Conservation (phyloP, 2,329 filamentous ascomycete species). For the Colletotrichum salicis region DNA sequence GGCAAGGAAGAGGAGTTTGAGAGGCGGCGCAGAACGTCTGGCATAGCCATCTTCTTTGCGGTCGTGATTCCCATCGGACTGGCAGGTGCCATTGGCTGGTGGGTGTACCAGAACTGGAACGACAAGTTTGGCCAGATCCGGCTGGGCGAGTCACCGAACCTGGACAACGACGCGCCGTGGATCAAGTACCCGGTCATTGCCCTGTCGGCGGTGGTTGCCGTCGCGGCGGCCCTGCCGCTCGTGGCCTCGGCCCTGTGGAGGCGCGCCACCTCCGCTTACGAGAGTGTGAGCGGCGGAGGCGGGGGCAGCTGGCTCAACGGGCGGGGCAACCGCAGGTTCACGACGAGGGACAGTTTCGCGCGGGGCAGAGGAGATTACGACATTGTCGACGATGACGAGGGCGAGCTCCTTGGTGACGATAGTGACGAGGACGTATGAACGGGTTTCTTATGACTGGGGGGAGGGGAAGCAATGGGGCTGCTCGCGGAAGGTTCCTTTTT, state of each 20-base stretch:
- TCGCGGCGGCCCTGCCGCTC: conserved; percentile 73
- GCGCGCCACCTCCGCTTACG: conserved; percentile 62
- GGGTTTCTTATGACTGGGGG: neutral
- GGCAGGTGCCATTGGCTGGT: conserved; percentile 82
- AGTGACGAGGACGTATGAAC: conserved; percentile 83
- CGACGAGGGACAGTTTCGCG: conserved; percentile 89
- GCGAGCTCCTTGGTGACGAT: conserved; percentile 91
- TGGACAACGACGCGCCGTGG: conserved; percentile 80
- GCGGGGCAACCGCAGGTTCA: conserved; percentile 76
- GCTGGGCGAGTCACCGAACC: conserved; percentile 74
- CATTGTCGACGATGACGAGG: conserved; percentile 91
- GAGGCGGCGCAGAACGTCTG: conserved; percentile 74
- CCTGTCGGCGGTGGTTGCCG: conserved; percentile 71
- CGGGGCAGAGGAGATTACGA: conserved; percentile 88
- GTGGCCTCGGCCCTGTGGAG: conserved; percentile 80
- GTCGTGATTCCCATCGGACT: conserved; percentile 79
- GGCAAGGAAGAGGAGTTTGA: conserved; percentile 86
- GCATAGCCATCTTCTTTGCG: conserved; percentile 84
- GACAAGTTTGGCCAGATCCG: conserved; percentile 93
- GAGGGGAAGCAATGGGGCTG: neutral
- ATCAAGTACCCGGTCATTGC: conserved; percentile 85
- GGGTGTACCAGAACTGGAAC: conserved; percentile 85
- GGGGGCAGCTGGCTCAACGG: conserved; percentile 64
- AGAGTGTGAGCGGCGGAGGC: conserved; percentile 60
- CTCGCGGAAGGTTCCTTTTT: neutral